These are phyloP conservation scores for Lecanicillium sp. DNA, from an alignment of 2,329 filamentous ascomycete genomes.

Conservation along the genomic window DNA sequence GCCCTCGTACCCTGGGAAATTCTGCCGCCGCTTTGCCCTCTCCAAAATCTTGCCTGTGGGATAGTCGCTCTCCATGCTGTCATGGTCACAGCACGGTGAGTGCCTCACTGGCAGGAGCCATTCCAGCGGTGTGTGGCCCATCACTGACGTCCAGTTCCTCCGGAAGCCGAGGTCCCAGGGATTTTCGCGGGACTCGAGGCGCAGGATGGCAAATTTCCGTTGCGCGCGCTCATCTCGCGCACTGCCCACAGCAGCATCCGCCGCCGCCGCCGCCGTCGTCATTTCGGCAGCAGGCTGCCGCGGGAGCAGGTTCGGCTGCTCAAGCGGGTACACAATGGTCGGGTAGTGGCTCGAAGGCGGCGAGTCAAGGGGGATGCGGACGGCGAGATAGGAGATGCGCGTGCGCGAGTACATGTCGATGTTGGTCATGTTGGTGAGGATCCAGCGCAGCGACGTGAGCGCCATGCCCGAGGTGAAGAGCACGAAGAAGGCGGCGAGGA, in stretches of 20 bases:
- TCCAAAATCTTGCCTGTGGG: conserved; percentile 57
- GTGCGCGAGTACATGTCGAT: conserved; percentile 67
- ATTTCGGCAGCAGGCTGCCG: not conserved
- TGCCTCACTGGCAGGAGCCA: conserved; percentile 75
- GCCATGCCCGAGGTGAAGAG: conserved; percentile 80
- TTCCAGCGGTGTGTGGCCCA: conserved; percentile 65
- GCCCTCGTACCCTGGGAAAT: conserved; percentile 20
- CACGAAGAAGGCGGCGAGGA: conserved; percentile 63
- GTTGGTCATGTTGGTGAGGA: conserved; percentile 71
- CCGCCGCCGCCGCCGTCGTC: conserved; percentile 2
- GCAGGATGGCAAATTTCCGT: conserved; percentile 73
- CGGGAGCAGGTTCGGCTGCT: conserved; percentile 20
- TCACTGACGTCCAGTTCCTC: conserved; percentile 70
- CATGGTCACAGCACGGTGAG: conserved; percentile 69
- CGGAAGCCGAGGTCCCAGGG: conserved; percentile 72
- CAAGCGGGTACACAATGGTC: conserved; percentile 55
- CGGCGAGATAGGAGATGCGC: conserved; percentile 66
- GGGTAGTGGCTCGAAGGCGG: conserved; percentile 36
- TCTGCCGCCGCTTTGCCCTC: conserved; percentile 42
- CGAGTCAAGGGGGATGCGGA: conserved; percentile 56
- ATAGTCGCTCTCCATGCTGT: conserved; percentile 60
- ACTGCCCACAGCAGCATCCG: conserved; percentile 13
- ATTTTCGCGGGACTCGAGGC: conserved; percentile 68
- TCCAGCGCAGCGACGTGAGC: conserved; percentile 62
- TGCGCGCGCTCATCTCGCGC: conserved; percentile 45